phyloP scores from a whole-genome alignment of 2,329 filamentous ascomycete genomes.

The Orbilia brochopaga region DNA sequence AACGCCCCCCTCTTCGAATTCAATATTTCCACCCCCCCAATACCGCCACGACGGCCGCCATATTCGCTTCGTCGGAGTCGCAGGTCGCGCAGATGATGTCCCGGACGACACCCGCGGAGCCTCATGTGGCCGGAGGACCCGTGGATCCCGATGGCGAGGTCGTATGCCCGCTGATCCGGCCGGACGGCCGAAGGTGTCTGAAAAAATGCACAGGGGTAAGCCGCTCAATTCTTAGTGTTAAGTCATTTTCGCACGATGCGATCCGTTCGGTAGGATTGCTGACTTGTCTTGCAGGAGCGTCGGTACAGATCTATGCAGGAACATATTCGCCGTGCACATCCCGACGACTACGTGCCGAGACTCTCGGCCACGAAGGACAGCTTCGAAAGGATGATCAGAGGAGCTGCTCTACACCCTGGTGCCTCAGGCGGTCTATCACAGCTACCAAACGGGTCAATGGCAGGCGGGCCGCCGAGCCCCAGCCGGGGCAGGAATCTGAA shows the following conservation, averaged over 20 bases:
- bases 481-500: constrained; percentile 37
- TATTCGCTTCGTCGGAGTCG: constrained; percentile 15
- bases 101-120: constrained; percentile 43
- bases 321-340: constrained; percentile 95
- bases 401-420: constrained; percentile 15
- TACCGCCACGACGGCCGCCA: constrained; percentile 16
- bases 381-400: constrained; percentile 80
- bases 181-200: constrained; percentile 94
- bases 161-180: constrained; percentile 91
- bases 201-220: constrained; percentile 98
- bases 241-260: constrained; percentile 38
- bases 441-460: constrained; percentile 22
- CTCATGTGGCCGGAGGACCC: constrained; percentile 50
- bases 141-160: constrained; percentile 67
- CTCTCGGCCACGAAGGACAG: constrained; percentile 97
- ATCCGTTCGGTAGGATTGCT: background rate
- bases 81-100: constrained; percentile 40
- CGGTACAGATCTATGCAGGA: constrained; percentile 96
- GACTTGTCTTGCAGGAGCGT: constrained; percentile 25
- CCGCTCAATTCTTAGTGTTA: constrained; percentile 57
- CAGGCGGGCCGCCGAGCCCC: constrained; percentile 36
- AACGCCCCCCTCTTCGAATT: background rate
- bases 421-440: constrained; percentile 16
- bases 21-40: background rate
- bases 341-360: constrained; percentile 96